Conservation (phyloP, 495 filamentous ascomycete genomes). For the Aspergillus saccharolyticus region DNA sequence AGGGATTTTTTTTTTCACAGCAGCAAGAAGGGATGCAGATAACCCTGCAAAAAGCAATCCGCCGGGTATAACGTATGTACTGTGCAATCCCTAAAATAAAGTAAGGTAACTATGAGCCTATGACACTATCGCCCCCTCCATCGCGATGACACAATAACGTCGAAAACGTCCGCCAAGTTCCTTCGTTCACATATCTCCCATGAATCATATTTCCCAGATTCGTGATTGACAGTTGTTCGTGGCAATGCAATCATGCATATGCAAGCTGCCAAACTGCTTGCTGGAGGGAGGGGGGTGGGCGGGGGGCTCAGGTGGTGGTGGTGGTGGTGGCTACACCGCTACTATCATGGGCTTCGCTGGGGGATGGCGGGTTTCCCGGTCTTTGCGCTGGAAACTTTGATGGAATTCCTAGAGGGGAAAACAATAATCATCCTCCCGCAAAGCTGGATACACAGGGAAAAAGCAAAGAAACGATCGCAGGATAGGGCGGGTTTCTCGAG, state of each 20-base stretch:
- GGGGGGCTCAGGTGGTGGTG: background rate
- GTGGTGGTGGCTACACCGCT: constrained; percentile 10
- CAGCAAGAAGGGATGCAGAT: no score
- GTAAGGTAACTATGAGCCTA: no score
- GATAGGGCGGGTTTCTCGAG: background rate
- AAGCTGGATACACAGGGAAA: background rate
- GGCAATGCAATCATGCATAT: background rate
- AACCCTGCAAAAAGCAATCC: no score
- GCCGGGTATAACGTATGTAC: no score
- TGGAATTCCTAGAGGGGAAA: no score
- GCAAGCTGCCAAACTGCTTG: background rate
- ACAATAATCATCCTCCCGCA: no score
- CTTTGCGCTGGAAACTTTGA: background rate
- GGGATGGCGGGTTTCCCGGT: background rate
- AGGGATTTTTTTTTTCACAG: no score
- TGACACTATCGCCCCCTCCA: no score
- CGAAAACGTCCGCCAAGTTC: background rate
- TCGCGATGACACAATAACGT: background rate
- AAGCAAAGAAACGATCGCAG: background rate
- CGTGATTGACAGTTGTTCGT: background rate
- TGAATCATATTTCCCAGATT: background rate
- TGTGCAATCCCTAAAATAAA: no score
- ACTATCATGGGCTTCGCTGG: constrained; percentile 1
- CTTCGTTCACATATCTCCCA: no score
- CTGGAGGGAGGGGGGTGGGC: no score